These are phyloP conservation scores for Citrus mangshanensis DNA, from an alignment of 345 rosid species.

Conservation along the genomic window DNA sequence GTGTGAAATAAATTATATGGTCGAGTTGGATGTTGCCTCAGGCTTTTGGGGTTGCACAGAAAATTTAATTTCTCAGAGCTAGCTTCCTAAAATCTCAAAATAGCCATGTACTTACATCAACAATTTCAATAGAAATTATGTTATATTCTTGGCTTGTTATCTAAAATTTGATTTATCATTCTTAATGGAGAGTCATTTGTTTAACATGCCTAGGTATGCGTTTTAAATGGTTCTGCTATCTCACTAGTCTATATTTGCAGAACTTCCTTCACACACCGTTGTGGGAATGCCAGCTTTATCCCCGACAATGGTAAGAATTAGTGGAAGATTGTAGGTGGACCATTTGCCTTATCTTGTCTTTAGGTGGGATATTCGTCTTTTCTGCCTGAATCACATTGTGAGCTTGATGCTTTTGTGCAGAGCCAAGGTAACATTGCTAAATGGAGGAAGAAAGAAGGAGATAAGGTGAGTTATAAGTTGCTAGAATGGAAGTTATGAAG, in stretches of 20 bases:
- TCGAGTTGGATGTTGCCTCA: neutral
- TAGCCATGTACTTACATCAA: neutral
- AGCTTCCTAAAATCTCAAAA: neutral
- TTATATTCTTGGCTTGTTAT: neutral
- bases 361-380: constrained; percentile 13
- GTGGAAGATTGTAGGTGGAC: neutral
- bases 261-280: constrained; percentile 55
- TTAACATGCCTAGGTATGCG: neutral
- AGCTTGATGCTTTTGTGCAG: constrained; percentile 47
- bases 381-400: constrained; percentile 22
- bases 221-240: neutral
- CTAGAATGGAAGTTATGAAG: neutral
- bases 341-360: neutral
- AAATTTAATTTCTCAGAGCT: neutral
- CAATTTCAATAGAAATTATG: neutral
- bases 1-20: neutral
- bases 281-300: constrained; percentile 96
- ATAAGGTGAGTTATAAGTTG: constrained; percentile 54
- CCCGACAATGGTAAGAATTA: constrained; percentile 86
- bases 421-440: constrained; percentile 89
- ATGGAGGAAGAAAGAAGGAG: constrained; percentile 98
- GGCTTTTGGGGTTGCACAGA: neutral
- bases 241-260: constrained; percentile 36
- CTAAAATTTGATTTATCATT: neutral
- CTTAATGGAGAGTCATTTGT: neutral